Evolutionary conservation across 2,329 filamentous ascomycete genomes (phyloP), one percentile per base, ranked within the genome.

Genomic region (Tolypocladium inflatum): DNA sequence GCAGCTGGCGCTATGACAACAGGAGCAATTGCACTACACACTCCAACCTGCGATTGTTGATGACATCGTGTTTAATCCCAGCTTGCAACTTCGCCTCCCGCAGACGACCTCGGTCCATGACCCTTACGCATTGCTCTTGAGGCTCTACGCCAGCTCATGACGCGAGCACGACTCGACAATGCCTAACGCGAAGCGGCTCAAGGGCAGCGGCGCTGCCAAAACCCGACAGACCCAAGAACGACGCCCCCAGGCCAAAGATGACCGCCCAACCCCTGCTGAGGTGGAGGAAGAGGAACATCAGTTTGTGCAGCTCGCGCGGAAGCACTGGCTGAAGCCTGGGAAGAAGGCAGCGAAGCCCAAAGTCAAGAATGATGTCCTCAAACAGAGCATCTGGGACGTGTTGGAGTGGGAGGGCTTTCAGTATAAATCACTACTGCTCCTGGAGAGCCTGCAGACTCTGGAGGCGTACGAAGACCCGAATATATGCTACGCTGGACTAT

Each of bases 381-480:
- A 95, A 76, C 83, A 85, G 65, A 85, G 90, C 67, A 86, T 99
- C 59, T 99, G 93, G 91, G 90, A 95, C 72, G 81, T 85, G 57
- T 76, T 99, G 65, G 91, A 96, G 73, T 85, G 86, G 63, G 89
- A 91, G 57, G 81, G 83, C 57, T 97, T 97, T 69, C 79, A 84
- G 39, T 85, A 88, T 71, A 88, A 85, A 70, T 88, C 88, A 6
- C 80, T 99, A 26, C 77, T 96, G 63, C 82, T 90, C 33, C 80
- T 99, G 57, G 94, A 99, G 74, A 93, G 91, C 65, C 75, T 97
- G 65, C 94, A 97, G 76, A 85, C 92, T 48, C 75, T 99, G 59
- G 94, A 99, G 72, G 89, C 82, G 87, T 89, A 75, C 30, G 59
- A 39, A 26, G 1, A 2, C 11, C 41, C 21, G 3, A n/a, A 15